Conservation (phyloP, 1,284 basidiomycete species). For the Ceraceosorus guamensis region DNA sequence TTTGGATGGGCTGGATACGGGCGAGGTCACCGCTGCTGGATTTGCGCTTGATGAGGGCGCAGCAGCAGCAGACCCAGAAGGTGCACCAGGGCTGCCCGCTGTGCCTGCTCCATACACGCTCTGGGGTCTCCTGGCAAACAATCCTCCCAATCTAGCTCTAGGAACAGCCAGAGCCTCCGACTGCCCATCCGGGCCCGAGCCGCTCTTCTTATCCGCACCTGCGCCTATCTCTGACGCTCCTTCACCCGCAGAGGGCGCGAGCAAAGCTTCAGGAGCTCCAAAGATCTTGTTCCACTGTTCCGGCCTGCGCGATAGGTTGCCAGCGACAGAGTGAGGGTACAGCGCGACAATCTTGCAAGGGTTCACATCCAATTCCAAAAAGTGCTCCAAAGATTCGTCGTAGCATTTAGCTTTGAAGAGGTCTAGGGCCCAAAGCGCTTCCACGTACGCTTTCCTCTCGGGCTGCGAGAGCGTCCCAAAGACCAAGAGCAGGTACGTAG, state of each 20-base stretch:
- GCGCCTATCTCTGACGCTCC: too few species aligned
- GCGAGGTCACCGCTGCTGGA: too few species aligned
- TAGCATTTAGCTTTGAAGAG: slow-evolving; percentile 65
- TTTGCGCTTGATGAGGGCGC: too few species aligned
- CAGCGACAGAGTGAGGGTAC: slow-evolving; percentile 74
- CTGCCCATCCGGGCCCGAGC: too few species aligned
- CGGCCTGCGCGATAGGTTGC: slow-evolving; percentile 63
- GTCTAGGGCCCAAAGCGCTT: slow-evolving; percentile 63
- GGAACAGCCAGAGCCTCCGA: not conserved
- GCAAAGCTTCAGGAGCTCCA: slow-evolving; percentile 56
- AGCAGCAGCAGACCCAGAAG: too few species aligned
- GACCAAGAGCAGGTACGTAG: not conserved
- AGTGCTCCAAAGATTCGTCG: slow-evolving; percentile 73
- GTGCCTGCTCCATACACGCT: slow-evolving; percentile 21
- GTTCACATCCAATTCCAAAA: slow-evolving; percentile 80
- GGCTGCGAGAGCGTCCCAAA: slow-evolving; percentile 9
- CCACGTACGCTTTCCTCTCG: slow-evolving; percentile 29
- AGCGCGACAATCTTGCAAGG: slow-evolving; percentile 87
- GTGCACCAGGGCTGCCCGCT: slow-evolving; percentile 9
- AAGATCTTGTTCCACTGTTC: slow-evolving; percentile 76
- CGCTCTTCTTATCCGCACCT: too few species aligned
- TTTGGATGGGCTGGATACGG: too few species aligned
- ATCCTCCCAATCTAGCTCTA: slow-evolving; percentile 4
- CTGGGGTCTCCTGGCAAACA: slow-evolving; percentile 19
- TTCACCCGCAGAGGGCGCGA: too few species aligned